Base-by-base conservation (phyloP, 2,329 filamentous ascomycete species). In the Exophiala mesophila region DNA sequence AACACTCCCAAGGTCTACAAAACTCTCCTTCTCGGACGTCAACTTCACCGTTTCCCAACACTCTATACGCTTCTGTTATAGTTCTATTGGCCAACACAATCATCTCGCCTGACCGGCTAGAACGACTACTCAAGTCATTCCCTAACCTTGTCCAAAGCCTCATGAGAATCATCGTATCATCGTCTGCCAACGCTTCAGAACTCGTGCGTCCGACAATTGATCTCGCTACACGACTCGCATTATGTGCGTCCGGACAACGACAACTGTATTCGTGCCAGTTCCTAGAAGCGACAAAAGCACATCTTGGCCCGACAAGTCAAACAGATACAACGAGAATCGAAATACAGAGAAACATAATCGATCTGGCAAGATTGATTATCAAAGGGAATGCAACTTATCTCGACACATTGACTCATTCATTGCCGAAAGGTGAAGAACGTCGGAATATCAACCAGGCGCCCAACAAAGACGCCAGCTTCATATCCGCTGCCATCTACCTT, bases 121-220 rank as follows among this genome's bases (percentile, higher is more conserved):
- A 30, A 6, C 26, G 36, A 7, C 23, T 49, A 2, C 23, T 47
- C 3, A 18, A n/a, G 26, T 31, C 32, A 6, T 21, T n/a, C 16
- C 37, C 38, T 19, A 31, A 17, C 17, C 17, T 50, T 12, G 38
- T 44, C 3, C 23, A 19, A 12, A 5, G 16, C 13, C 10, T 50
- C n/a, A 17, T 5, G 10, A 17, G 12, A 2, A 13, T 51, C 9
- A 26, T 52, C 10, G 6, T 21, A 13, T 12, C 26, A 9, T 10
- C 19, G 28, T 12, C 31, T 5, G 16, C 36, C 4, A 28, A 36
- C 5, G 45, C 40, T n/a, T 29, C 39, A 3, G 41, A 44, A 17
- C 20, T 48, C 17, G 32, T 54, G 6, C 42, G 47, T 28, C 51
- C 53, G 5, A 46, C 49, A 2, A 21, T 55, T 18, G 47, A 41